Base-by-base conservation (phyloP, 768 basidiomycete genomes). In the Suillus occidentalis region DNA sequence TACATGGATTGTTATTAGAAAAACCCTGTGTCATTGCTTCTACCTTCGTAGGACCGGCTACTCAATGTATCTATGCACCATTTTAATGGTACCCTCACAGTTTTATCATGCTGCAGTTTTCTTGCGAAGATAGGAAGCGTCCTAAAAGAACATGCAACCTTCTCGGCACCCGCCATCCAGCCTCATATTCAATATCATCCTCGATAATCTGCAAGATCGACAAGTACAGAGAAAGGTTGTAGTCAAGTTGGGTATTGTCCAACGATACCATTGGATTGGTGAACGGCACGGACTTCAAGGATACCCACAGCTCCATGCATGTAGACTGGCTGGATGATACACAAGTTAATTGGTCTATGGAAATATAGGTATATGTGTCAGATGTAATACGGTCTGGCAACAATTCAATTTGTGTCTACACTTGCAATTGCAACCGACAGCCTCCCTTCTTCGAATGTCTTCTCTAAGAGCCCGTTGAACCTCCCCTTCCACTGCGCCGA, bases 401-500 rank as follows among this genome's bases (percentile, higher is more conserved):
- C 6, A 18, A 45, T 31, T 47, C 61, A 39, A 31, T 45, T 59
- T 31, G 14, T 63, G 34, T 56, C 34, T 62, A 58, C 22, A 16
- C 34, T 36, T 22, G 57, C 50, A 25, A 37, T 14, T n/a, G 62
- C 49, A 45, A 60, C 43, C 0, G 63, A 67, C 25, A 64, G 45
- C 22, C 42, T 67, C 12, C 87, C 89, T 70, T 91, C 86, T 50
- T 78, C 74, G 65, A 87, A 83, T 2, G 83, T 82, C 60, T 79
- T 79, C 73, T 89, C 86, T 45, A 93, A 66, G 14, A 90, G 70
- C 12, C 70, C 72, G 69, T 90, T 89, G 70, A 89, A 87, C 73
- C 80, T 75, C 16, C 76, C 71, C 45, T 72, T 73, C 20, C 77
- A 67, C 71, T 93, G 92, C 2, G 70, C 66, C 37, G 84, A 78